phyloP scores from a whole-genome alignment of 139 green algal genomes.

The Tetraselmis chui region DNA sequence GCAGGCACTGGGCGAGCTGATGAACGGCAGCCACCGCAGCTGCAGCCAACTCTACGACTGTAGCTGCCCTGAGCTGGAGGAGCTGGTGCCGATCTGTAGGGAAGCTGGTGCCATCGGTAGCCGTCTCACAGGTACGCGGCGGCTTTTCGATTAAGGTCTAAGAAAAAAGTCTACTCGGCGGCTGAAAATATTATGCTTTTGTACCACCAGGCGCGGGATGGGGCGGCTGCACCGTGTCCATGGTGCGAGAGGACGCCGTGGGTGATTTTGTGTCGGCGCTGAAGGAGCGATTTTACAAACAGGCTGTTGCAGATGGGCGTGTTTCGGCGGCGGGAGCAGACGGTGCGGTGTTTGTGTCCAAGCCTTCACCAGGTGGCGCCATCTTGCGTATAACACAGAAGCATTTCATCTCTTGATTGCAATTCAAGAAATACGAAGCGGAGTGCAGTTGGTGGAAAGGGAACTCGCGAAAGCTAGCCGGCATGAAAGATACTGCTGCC shows the following conservation, averaged over 20 bases:
- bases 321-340: slow-evolving; percentile 18
- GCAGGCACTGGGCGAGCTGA: slow-evolving; percentile 63
- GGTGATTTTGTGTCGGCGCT: slow-evolving; percentile 50
- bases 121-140: slow-evolving; percentile 62
- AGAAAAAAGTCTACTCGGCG: not conserved
- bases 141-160: not conserved
- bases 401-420: too few relatives aligned
- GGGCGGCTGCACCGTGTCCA: slow-evolving; percentile 87
- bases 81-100: slow-evolving; percentile 58
- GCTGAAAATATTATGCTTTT: not conserved
- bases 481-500: too few relatives aligned
- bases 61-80: slow-evolving; percentile 84
- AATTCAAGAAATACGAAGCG: too few relatives aligned
- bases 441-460: too few relatives aligned
- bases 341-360: slow-evolving; percentile 45
- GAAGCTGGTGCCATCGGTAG: slow-evolving; percentile 65
- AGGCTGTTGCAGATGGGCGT: slow-evolving; percentile 13
- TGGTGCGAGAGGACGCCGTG: slow-evolving; percentile 49
- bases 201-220: slow-evolving; percentile 67
- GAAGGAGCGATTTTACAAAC: slow-evolving; percentile 32
- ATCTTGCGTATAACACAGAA: slow-evolving; percentile 42
- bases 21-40: slow-evolving; percentile 78
- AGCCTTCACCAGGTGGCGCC: slow-evolving; percentile 40
- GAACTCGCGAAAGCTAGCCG: too few relatives aligned
- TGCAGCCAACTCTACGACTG: slow-evolving; percentile 86